These are phyloP conservation scores for Nasturtium officinale DNA, from an alignment of 345 rosid genomes.

Conservation along the genomic window DNA sequence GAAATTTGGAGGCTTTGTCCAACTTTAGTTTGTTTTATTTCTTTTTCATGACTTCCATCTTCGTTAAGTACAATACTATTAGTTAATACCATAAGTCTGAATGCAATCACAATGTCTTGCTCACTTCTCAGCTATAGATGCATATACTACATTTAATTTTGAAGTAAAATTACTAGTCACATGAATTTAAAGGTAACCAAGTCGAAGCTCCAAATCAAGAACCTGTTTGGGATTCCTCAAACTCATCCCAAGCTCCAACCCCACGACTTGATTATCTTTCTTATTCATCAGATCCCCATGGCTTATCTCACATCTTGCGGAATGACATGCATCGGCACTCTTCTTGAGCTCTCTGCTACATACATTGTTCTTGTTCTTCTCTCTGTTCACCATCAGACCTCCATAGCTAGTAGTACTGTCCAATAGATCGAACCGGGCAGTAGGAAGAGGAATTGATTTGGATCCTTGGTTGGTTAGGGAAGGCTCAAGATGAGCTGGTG, in stretches of 20 bases:
- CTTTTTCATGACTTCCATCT: constrained; percentile 2
- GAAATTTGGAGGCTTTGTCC: background rate
- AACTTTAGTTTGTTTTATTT: background rate
- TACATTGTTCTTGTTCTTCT: constrained; percentile 34
- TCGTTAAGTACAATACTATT: constrained; percentile 3
- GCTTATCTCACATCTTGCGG: constrained; percentile 32
- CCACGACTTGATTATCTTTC: constrained; percentile 41
- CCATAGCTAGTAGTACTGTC: constrained; percentile 21
- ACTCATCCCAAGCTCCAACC: constrained; percentile 54
- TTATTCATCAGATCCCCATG: constrained; percentile 43
- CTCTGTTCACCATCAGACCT: constrained; percentile 39
- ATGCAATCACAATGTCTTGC: constrained; percentile 33
- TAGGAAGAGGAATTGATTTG: constrained; percentile 31
- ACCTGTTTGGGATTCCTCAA: constrained; percentile 51
- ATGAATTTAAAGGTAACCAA: constrained; percentile 46
- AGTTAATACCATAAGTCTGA: constrained; percentile 25
- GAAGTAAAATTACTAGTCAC: background rate
- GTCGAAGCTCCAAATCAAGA: constrained; percentile 76
- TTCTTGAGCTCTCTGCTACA: constrained; percentile 43
- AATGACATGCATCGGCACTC: constrained; percentile 29
- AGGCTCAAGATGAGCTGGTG: constrained; percentile 33
- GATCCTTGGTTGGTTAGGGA: constrained; percentile 20
- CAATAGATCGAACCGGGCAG: constrained; percentile 25
- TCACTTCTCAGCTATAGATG: constrained; percentile 25
- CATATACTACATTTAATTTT: background rate